Conservation (phyloP, 2,329 filamentous ascomycete genomes). For the Monosporascus sp. region DNA sequence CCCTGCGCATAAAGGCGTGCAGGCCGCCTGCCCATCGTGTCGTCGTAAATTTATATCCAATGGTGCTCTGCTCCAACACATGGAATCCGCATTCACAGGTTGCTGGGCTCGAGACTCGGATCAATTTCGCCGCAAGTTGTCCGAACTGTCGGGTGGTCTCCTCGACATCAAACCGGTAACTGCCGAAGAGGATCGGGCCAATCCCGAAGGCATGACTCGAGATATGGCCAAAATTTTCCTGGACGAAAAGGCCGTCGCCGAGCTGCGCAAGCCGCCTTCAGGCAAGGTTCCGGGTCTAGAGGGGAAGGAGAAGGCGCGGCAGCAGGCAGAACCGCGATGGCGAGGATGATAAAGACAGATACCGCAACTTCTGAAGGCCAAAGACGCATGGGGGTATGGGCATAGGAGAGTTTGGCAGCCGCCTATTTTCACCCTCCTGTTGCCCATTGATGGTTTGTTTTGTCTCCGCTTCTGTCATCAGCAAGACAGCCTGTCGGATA, state of each 20-base stretch:
- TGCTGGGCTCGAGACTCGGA: constrained; percentile 39
- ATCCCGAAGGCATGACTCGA: background rate
- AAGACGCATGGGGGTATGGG: no score
- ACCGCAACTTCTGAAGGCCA: no score
- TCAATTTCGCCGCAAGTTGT: constrained; percentile 31
- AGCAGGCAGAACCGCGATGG: no score
- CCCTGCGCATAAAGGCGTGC: constrained; percentile 30
- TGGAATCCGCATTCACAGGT: constrained; percentile 35
- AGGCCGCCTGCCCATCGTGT: constrained; percentile 41
- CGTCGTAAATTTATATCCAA: constrained; percentile 33
- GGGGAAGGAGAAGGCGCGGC: background rate
- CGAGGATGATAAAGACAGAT: no score
- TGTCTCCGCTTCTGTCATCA: no score
- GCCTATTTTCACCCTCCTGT: no score
- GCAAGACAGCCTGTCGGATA: no score
- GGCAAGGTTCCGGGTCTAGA: background rate
- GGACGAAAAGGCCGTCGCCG: background rate
- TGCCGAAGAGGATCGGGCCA: constrained; percentile 26
- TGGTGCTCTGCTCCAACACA: constrained; percentile 41
- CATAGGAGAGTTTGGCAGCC: no score
- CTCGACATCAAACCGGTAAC: constrained; percentile 28
- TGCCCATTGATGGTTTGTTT: no score
- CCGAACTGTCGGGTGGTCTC: constrained; percentile 34
- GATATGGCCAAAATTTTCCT: background rate
- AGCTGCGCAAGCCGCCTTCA: background rate